These are phyloP conservation scores for Pythium dissimile DNA, from an alignment of 352 stramenopile genomes.

Conservation along the genomic window DNA sequence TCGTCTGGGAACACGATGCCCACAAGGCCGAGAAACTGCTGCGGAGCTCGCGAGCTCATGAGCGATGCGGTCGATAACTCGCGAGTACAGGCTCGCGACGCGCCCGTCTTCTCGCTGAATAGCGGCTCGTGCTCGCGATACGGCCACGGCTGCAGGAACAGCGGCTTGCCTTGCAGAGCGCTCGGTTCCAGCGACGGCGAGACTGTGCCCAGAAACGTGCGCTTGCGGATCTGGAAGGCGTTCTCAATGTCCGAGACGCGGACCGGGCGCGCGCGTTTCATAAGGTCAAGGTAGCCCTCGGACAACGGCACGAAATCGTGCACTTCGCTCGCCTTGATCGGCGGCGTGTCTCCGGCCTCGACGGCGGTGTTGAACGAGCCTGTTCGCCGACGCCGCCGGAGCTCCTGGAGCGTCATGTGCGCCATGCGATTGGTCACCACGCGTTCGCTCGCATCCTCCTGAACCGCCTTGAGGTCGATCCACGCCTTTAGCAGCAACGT, in stretches of 20 bases:
- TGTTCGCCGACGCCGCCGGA: background rate
- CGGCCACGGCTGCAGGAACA: constrained; percentile 81
- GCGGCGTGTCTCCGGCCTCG: background rate
- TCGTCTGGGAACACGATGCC: constrained; percentile 70
- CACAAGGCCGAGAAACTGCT: constrained; percentile 53
- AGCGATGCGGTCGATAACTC: constrained; percentile 47
- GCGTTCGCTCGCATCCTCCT: background rate
- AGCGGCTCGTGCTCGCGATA: constrained; percentile 60
- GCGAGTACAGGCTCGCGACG: constrained; percentile 51
- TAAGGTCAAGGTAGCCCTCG: constrained; percentile 23
- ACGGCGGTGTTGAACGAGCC: constrained; percentile 8
- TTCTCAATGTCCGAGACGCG: constrained; percentile 38
- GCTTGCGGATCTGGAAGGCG: constrained; percentile 67
- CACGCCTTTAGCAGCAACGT: constrained; percentile 47
- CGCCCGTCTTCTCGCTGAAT: constrained; percentile 42
- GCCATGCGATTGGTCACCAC: background rate
- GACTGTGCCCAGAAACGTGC: constrained; percentile 49
- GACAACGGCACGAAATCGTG: background rate
- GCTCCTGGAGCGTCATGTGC: constrained; percentile 5
- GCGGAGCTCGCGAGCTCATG: constrained; percentile 37
- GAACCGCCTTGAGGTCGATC: constrained; percentile 25
- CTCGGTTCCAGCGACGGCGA: constrained; percentile 22
- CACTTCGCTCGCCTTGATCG: constrained; percentile 16
- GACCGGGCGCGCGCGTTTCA: constrained; percentile 5
- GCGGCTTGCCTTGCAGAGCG: constrained; percentile 43